Evolutionary conservation across 2,329 filamentous ascomycete species (phyloP).

Genomic region (Diplodia corticola): DNA sequence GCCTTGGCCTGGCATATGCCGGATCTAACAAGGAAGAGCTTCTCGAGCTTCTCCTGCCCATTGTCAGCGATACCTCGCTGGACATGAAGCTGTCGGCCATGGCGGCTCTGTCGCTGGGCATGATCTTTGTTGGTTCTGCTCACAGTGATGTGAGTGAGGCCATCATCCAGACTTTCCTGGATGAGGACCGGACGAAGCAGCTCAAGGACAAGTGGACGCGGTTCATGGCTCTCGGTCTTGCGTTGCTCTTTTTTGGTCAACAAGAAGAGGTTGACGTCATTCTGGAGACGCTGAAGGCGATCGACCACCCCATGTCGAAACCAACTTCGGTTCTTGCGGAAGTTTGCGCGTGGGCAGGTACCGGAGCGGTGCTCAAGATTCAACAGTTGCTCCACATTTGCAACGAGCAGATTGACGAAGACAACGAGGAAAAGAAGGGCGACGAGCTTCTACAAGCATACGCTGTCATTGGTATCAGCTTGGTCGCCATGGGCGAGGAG

Average conservation of each 20-base stretch:
- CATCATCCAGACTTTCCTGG: conserved; percentile 88
- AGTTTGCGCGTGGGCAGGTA: conserved; percentile 97
- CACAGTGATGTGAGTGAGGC: conserved; percentile 89
- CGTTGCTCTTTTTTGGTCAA: conserved; percentile 90
- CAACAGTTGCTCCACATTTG: conserved; percentile 97
- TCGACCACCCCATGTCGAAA: conserved; percentile 95
- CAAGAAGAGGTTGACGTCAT: conserved; percentile 99
- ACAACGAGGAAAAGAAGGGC: conserved; percentile 84
- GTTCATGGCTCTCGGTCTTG: conserved; percentile 91
- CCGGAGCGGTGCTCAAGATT: conserved; percentile 93
- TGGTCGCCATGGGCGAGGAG: conserved; percentile 98
- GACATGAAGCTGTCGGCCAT: conserved; percentile 97
- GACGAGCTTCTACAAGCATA: conserved; percentile 96
- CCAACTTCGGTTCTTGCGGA: conserved; percentile 93
- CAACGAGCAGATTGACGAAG: conserved; percentile 94
- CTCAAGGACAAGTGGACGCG: conserved; percentile 98
- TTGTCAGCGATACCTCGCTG: conserved; percentile 78
- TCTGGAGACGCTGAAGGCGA: conserved; percentile 91
- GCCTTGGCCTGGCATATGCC: conserved; percentile 89
- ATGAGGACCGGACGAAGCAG: conserved; percentile 86
- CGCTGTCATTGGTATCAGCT: conserved; percentile 86
- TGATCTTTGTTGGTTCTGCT: conserved; percentile 90
- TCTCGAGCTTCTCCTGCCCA: conserved; percentile 80
- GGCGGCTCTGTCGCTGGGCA: conserved; percentile 85
- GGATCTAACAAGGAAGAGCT: conserved; percentile 90